A percentile compares a stretch with the other conserved stretches of the same genome.
Conservation (phyloP, 768 basidiomycete genomes). For the Mrakia frigida region DNA sequence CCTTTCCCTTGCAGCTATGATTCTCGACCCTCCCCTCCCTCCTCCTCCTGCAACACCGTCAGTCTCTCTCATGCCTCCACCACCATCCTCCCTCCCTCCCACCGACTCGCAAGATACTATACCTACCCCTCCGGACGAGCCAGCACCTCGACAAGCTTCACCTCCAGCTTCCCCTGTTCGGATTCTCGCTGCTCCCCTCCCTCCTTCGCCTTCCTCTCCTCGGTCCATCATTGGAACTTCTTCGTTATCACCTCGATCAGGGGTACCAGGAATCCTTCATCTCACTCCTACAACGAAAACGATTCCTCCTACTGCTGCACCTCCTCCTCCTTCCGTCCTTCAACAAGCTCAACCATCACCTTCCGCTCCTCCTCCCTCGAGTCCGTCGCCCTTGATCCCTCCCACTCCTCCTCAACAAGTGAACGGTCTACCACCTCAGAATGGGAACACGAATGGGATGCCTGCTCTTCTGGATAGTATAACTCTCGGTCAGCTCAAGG, state of each 20-base stretch:
- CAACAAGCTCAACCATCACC: background rate
- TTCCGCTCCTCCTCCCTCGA: background rate
- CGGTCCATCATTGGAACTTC: background rate
- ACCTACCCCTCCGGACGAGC: background rate
- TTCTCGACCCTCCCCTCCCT: background rate
- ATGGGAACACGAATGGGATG: background rate
- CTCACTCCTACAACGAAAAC: background rate
- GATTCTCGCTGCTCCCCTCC: background rate
- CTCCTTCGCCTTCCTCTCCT: background rate
- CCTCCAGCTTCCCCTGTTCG: slow-evolving; percentile 5
- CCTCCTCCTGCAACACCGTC: background rate
- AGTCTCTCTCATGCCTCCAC: background rate
- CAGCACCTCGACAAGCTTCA: background rate
- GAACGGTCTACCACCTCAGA: background rate
- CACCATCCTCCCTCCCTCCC: background rate
- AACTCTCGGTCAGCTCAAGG: slow-evolving; percentile 15
- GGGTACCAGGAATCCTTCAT: background rate
- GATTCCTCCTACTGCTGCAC: background rate
- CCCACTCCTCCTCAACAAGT: background rate
- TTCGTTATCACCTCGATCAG: background rate
- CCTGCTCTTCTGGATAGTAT: background rate
- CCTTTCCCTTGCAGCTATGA: background rate
- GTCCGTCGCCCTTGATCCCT: background rate
- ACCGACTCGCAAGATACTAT: background rate
- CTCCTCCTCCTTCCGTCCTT: background rate